Evolutionary conservation across 176 grass and related monocot genomes (phyloP), one percentile per base, ranked within the genome.

Genomic region (Raddia guianensis): DNA sequence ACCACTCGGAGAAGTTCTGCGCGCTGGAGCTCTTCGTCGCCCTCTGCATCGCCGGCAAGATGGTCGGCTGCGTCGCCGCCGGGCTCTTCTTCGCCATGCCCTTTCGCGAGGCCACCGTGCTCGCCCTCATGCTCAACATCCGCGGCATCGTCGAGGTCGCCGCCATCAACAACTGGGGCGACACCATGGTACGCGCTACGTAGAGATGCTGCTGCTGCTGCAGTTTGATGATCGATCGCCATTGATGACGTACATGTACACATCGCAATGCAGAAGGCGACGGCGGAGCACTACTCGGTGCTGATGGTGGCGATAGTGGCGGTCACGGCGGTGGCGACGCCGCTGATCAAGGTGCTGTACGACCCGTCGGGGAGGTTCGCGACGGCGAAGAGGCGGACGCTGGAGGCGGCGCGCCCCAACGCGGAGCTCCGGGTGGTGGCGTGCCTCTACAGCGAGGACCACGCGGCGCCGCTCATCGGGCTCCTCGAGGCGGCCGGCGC

Each of bases 51-150:
- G 45, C 80, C 0, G 86, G 88, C 1, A 93, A 97, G 84, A 51
- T 97, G 40, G 70, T 97, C 9, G 94, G 94, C 2, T 84, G 86
- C 55, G 34, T 89, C 3, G 86, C 74, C 5, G 84, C 80, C 27
- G 83, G 85, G 43, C 88, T 87, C 72, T 89, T 84, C 91, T 87
- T 87, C 70, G 58, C 86, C 9, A 85, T 97, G 91, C 72, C 91
- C 2, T 47, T 89, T 56, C 63, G 60, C 1, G 94, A 97, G 14
- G 74, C 91, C 55, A 27, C 82, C 49, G 80, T 80, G 44, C 45
- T 97, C 0, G 94, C 86, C 6, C 84, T 97, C 8, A 97, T 93
- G 76, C 73, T 93, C 67, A 93, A 93, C 80, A 81, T 91, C 61
- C 83, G 77, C 0, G 94, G 91, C 16, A 91, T 97, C 74, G 82